A percentile compares a stretch with the other conserved stretches of the same genome.
Conservation (phyloP, 345 rosid genomes). For the Eutrema yunnanense region DNA sequence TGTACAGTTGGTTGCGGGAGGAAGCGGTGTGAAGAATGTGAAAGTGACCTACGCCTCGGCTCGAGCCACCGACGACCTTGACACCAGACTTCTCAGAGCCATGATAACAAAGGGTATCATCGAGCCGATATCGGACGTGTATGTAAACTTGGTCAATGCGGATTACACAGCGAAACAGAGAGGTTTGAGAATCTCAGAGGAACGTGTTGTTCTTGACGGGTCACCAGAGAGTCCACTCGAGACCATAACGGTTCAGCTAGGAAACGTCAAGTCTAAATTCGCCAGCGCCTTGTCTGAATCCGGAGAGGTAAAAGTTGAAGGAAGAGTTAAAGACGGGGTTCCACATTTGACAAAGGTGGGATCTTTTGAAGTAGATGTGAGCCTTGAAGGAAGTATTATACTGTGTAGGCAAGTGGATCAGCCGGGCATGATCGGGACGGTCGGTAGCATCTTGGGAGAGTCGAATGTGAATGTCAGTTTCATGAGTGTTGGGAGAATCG, state of each 20-base stretch:
- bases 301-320: conserved; percentile 70
- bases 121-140: conserved; percentile 70
- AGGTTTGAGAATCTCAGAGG: conserved; percentile 69
- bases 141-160: conserved; percentile 73
- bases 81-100: conserved; percentile 81
- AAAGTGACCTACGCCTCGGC: conserved; percentile 64
- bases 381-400: conserved; percentile 72
- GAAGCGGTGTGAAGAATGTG: conserved; percentile 66
- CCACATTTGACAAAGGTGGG: conserved; percentile 80
- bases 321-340: conserved; percentile 66
- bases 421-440: conserved; percentile 77
- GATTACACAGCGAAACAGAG: conserved; percentile 81
- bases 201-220: conserved; percentile 50
- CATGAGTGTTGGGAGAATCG: conserved; percentile 86
- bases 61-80: conserved; percentile 75
- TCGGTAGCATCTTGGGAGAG: conserved; percentile 66
- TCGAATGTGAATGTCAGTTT: conserved; percentile 78
- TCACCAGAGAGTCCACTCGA: conserved; percentile 72
- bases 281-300: conserved; percentile 72
- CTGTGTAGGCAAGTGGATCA: conserved; percentile 84
- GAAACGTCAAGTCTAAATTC: conserved; percentile 68
- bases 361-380: conserved; percentile 71
- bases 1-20: conserved; percentile 68
- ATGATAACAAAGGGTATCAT: conserved; percentile 76
- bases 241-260: conserved; percentile 62